phyloP scores from a whole-genome alignment of 139 green algal genomes.

The Chlorella sorokiniana region DNA sequence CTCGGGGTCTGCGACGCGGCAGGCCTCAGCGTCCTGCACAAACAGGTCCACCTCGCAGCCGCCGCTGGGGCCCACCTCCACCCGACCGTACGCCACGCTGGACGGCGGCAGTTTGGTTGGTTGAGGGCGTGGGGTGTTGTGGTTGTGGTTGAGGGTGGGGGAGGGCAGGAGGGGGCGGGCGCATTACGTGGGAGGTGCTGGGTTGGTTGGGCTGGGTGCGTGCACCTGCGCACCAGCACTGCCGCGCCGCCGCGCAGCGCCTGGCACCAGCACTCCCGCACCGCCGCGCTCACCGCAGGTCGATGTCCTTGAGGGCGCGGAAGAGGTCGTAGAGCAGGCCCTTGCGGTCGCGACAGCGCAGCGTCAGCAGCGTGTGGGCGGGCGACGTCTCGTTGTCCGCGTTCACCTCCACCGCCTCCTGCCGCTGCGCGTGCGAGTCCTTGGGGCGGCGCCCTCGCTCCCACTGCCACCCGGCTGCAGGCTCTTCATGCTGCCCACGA shows the following conservation, averaged over 20 bases:
- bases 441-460: background rate
- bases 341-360: slow-evolving; percentile 75
- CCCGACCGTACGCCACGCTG: slow-evolving; percentile 65
- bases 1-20: slow-evolving; percentile 43
- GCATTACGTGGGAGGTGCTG: background rate
- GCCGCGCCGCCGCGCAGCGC: background rate
- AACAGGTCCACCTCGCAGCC: slow-evolving; percentile 63
- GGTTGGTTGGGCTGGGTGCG: background rate
- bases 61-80: slow-evolving; percentile 36
- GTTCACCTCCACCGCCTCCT: slow-evolving; percentile 46
- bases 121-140: background rate
- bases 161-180: background rate
- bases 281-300: slow-evolving; percentile 45
- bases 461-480: background rate
- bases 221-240: background rate
- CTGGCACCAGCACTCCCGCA: background rate
- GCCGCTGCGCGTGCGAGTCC: background rate
- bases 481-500: slow-evolving; percentile 28
- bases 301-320: slow-evolving; percentile 71
- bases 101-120: background rate
- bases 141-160: background rate
- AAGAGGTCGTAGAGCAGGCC: slow-evolving; percentile 83
- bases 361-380: slow-evolving; percentile 64
- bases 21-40: slow-evolving; percentile 53
- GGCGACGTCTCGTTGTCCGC: slow-evolving; percentile 71